Evolutionary conservation across 768 basidiomycete species (phyloP), one percentile per base, ranked within the genome.

Genomic region (Mycena filopes): DNA sequence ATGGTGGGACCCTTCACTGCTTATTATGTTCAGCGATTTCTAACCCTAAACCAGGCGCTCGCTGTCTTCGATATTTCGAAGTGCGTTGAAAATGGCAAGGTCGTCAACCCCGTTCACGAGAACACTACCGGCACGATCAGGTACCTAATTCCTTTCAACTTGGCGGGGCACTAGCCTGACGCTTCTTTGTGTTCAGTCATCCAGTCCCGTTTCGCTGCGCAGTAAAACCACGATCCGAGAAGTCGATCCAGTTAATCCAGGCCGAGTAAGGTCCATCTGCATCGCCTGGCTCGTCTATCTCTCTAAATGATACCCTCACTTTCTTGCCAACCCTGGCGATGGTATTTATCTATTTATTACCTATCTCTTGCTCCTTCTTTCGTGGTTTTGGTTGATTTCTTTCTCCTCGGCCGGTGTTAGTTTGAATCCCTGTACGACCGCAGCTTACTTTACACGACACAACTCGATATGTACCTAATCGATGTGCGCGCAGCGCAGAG

Each of bases 61-160:
- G 82, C 86, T 1, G 85, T 84, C 26, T 85, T 87, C 65, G 77
- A 86, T 66, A 79, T 88, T 59, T 73, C 78, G 10, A 86, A 86
- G 73, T 75, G 63, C 47, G 71, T 84, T 36, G 81, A 85, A 65
- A 80, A 85, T 47, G 80, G 81, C 21, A 65, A 81, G 7, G 72
- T 79, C 25, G 71, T 88, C 38, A 83, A 83, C 50, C 89, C 88
- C 10, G 78, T 87, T 23, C 77, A 86, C 26, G 86, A 86, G 16
- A 84, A 84, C 38, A 88, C 87, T 13, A 83, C 84, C 13, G 89
- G 89, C 21, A 88, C 88, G 0, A 90, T 90, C 68, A 90, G 88
- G 89, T 68, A 66, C 72, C 55, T 18, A 28, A 31, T 6, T 12
- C 38, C 38, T 45, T 51, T 16, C 11, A 5, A 7, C 9, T 41